A percentile compares a stretch with the other conserved stretches of the same genome.
phyloP scores from a whole-genome alignment of 163 green algal species.

The Chlorella variabilis region DNA sequence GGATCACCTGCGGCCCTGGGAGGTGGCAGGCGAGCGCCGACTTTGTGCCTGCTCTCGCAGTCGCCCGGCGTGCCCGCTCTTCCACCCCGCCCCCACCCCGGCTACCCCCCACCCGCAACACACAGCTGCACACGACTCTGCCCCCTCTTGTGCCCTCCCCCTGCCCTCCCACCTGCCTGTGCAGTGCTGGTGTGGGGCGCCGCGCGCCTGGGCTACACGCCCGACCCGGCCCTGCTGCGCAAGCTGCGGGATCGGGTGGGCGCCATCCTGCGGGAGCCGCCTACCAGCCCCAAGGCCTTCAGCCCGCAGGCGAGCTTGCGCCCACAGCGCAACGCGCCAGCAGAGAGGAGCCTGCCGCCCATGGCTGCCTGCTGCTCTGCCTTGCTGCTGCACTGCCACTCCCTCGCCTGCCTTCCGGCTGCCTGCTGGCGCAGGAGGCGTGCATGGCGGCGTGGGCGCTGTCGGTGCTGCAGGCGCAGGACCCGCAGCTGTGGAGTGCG shows the following conservation, averaged over 20 bases:
- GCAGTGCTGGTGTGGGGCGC: conserved; percentile 41
- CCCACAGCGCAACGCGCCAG: no score
- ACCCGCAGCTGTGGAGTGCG: conserved; percentile 37
- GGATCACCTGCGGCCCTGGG: conserved; percentile 26
- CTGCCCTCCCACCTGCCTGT: no score
- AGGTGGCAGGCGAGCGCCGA: conserved; percentile 20
- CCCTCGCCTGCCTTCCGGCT: no score
- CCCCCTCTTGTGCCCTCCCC: no score
- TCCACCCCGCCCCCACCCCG: no score
- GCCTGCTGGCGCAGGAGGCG: conserved; percentile 46
- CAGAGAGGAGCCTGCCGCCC: no score
- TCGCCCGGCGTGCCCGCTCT: no score
- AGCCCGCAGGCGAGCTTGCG: not conserved
- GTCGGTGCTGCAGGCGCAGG: conserved; percentile 42
- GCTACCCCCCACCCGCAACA: no score
- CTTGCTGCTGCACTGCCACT: not conserved
- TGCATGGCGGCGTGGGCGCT: conserved; percentile 45
- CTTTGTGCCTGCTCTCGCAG: no score
- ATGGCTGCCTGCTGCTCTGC: not conserved
- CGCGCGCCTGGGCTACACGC: conserved; percentile 42
- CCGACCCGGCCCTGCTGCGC: not conserved
- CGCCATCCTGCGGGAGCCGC: not conserved
- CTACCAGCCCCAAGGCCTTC: not conserved
- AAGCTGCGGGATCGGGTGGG: not conserved
- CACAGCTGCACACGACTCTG: no score